These are phyloP conservation scores for Aspergillus phoenicis DNA, from an alignment of 2,329 filamentous ascomycete species.

Conservation along the genomic window DNA sequence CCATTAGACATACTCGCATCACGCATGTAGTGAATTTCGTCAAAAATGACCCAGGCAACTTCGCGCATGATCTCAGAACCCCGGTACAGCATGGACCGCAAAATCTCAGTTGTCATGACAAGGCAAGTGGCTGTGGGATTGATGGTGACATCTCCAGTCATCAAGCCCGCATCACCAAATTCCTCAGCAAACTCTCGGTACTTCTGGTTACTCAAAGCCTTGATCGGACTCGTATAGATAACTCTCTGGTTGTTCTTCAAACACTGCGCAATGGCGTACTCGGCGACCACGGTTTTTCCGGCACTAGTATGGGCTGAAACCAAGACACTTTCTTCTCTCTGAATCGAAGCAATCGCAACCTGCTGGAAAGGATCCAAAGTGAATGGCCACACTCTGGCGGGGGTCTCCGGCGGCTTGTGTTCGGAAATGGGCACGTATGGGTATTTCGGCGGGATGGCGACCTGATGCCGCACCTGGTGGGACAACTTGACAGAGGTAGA, in stretches of 20 bases:
- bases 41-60: constrained; percentile 97
- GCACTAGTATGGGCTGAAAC: constrained; percentile 97
- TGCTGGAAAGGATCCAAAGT: constrained; percentile 97
- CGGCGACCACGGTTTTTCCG: constrained; percentile 96
- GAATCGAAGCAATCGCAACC: constrained; percentile 89
- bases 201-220: constrained; percentile 97
- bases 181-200: constrained; percentile 94
- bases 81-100: constrained; percentile 96
- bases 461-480: constrained; percentile 98
- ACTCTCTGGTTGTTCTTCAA: constrained; percentile 96
- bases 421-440: constrained; percentile 93
- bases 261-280: constrained; percentile 97
- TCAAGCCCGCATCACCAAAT: constrained; percentile 94
- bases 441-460: constrained; percentile 90
- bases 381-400: constrained; percentile 83
- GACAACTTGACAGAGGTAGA: constrained; percentile 72
- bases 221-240: constrained; percentile 99
- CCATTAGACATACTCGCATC: constrained; percentile 64
- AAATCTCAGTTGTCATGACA: constrained; percentile 99
- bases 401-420: constrained; percentile 85
- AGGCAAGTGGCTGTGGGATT: constrained; percentile 97
- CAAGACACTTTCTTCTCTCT: constrained; percentile 92
- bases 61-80: constrained; percentile 99
- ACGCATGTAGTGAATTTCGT: constrained; percentile 98
- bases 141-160: constrained; percentile 99